These are phyloP conservation scores for Stephania cephalantha DNA, from an alignment of 164 flowering plant species.

Conservation along the genomic window DNA sequence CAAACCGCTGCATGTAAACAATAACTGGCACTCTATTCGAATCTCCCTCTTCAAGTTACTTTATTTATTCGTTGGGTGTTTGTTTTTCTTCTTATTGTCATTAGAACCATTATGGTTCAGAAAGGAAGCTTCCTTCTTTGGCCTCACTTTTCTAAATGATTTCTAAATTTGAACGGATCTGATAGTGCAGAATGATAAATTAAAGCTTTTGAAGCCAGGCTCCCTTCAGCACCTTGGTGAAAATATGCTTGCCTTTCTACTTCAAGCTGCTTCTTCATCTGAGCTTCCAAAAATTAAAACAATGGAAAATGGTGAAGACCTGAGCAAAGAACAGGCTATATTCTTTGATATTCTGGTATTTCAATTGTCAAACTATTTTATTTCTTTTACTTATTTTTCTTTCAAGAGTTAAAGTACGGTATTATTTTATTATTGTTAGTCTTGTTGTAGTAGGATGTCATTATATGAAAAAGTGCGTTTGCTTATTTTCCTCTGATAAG, in stretches of 20 bases:
- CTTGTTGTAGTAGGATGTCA: neutral
- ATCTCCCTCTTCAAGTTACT: neutral
- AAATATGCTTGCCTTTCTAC: conserved; percentile 89
- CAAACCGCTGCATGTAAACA: neutral
- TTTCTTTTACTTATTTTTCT: neutral
- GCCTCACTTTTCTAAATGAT: neutral
- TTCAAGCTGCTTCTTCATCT: conserved; percentile 55
- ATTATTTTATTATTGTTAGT: neutral
- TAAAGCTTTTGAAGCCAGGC: conserved; percentile 74
- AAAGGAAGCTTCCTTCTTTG: neutral
- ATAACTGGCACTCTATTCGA: neutral
- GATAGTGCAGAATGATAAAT: conserved; percentile 79
- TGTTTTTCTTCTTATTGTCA: neutral
- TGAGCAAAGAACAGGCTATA: conserved; percentile 38
- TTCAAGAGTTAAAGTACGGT: neutral
- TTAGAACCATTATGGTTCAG: neutral
- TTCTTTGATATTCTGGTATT: conserved; percentile 90
- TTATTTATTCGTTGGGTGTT: neutral
- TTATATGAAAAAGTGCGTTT: neutral
- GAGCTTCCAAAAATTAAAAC: conserved; percentile 36
- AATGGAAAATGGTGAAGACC: conserved; percentile 23
- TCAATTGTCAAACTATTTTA: neutral
- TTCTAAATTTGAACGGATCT: conserved; percentile 3
- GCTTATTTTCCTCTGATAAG: conserved; percentile 4
- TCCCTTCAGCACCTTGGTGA: conserved; percentile 99